Conservation (phyloP, 2,329 filamentous ascomycete species). For the Colletotrichum salicis region DNA sequence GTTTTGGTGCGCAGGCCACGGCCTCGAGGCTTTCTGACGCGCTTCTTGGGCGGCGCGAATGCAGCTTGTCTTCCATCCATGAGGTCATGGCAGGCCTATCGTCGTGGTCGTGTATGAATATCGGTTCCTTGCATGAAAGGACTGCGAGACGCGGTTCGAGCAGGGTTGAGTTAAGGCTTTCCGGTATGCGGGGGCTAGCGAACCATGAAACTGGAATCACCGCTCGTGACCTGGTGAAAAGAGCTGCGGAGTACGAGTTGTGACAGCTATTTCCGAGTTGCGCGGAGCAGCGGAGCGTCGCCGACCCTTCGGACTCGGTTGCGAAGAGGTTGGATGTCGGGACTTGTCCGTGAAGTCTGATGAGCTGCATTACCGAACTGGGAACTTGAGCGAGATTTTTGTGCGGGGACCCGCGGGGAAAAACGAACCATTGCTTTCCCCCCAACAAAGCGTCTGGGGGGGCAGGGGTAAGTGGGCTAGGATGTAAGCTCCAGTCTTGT, state of each 20-base stretch:
- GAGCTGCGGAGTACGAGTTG: neutral
- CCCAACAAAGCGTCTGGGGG: neutral
- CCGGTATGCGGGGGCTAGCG: neutral
- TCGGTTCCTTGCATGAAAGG: slow-evolving; percentile 1
- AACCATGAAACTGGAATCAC: neutral
- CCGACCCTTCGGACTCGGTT: slow-evolving; percentile 2
- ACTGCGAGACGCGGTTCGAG: slow-evolving; percentile 27
- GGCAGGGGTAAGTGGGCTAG: slow-evolving; percentile 4
- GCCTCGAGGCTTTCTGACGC: slow-evolving; percentile 50
- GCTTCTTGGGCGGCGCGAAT: slow-evolving; percentile 34
- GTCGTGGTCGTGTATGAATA: neutral
- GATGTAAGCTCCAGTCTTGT: neutral
- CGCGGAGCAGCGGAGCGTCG: neutral
- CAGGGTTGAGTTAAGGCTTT: neutral
- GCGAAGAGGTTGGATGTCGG: neutral
- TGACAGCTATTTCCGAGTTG: slow-evolving; percentile 13
- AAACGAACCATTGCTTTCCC: neutral
- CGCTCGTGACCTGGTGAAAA: slow-evolving; percentile 3
- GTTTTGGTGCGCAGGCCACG: slow-evolving; percentile 55
- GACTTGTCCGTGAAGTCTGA: slow-evolving; percentile 6
- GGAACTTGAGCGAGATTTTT: slow-evolving; percentile 1
- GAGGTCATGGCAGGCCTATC: slow-evolving; percentile 25
- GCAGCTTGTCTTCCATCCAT: slow-evolving; percentile 26
- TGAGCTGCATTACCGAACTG: neutral
- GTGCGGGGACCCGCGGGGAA: slow-evolving; percentile 4